Percentiles rank a stretch among this genome's conserved stretches.
Evolutionary conservation across 129 eudicot species (phyloP).

Genomic region (Flaveria linearis): DNA sequence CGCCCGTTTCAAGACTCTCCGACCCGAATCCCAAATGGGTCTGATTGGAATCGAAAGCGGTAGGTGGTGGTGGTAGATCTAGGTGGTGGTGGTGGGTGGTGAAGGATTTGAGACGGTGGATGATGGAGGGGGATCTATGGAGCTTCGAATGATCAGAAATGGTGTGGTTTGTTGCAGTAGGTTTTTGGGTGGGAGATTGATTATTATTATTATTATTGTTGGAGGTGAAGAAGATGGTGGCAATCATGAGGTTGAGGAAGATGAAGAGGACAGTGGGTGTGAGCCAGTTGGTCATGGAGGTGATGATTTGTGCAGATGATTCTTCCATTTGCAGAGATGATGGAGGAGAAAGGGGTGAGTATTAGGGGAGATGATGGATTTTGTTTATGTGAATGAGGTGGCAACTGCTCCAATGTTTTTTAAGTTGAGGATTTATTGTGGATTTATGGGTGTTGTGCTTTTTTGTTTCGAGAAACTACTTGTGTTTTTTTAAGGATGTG

Average conservation of each 20-base stretch:
- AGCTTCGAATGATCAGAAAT: conserved; percentile 31
- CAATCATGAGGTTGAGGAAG: conserved; percentile 83
- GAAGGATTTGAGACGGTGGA: conserved; percentile 70
- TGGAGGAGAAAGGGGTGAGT: conserved; percentile 8
- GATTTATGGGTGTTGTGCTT: too few relatives aligned
- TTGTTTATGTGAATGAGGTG: conserved; percentile 19
- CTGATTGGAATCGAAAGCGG: conserved; percentile 14
- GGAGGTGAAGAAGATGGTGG: conserved; percentile 74
- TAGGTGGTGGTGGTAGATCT: conserved; percentile 6
- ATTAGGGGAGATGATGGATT: not conserved
- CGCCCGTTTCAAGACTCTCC: conserved; percentile 1
- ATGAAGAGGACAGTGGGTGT: conserved; percentile 88
- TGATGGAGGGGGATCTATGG: conserved; percentile 60
- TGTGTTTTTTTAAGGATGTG: too few relatives aligned
- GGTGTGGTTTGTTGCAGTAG: conserved; percentile 15
- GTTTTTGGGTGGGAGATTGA: conserved; percentile 27
- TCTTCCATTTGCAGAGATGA: conserved; percentile 60
- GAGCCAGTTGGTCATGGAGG: conserved; percentile 83
- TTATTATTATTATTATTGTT: conserved; percentile 24
- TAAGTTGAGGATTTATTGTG: too few relatives aligned
- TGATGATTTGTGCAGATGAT: conserved; percentile 42
- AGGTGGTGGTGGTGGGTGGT: conserved; percentile 24
- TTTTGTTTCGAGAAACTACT: too few relatives aligned
- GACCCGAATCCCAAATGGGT: not conserved
- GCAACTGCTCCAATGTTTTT: not conserved